Conservation (phyloP, 768 basidiomycete genomes). For the Coprinopsis sp. region DNA sequence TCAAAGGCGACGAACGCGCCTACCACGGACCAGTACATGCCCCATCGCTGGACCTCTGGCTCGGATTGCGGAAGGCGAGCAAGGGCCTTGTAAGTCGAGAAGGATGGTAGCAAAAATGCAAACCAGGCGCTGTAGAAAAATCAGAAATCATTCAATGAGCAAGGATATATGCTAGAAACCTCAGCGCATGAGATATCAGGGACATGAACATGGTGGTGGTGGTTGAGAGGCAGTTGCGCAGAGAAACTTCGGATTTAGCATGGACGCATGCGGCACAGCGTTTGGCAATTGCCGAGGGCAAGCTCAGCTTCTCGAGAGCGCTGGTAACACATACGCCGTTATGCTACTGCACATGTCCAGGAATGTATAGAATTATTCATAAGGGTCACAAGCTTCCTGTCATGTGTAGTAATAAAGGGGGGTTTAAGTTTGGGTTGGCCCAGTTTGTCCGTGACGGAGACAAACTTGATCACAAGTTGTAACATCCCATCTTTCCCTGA, state of each 20-base stretch:
- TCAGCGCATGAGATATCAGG: conserved; percentile 44
- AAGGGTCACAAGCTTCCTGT: no score
- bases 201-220: conserved; percentile 42
- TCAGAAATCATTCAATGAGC: background rate
- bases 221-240: no score
- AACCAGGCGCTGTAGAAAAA: conserved; percentile 57
- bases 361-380: no score
- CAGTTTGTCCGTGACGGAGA: no score
- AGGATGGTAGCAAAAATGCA: conserved; percentile 60
- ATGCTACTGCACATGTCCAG: no score
- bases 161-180: conserved; percentile 26
- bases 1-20: conserved; percentile 59
- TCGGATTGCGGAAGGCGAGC: conserved; percentile 47
- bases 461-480: conserved; percentile 9
- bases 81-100: conserved; percentile 64
- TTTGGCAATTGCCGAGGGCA: no score
- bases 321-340: no score
- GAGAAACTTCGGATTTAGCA: no score
- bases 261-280: no score
- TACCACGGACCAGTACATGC: conserved; percentile 62
- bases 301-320: no score
- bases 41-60: conserved; percentile 50
- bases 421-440: no score
- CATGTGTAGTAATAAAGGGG: no score
- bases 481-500: conserved; percentile 8